phyloP scores from a whole-genome alignment of 352 stramenopile genomes.

The Globisporangium acanthophoron region DNA sequence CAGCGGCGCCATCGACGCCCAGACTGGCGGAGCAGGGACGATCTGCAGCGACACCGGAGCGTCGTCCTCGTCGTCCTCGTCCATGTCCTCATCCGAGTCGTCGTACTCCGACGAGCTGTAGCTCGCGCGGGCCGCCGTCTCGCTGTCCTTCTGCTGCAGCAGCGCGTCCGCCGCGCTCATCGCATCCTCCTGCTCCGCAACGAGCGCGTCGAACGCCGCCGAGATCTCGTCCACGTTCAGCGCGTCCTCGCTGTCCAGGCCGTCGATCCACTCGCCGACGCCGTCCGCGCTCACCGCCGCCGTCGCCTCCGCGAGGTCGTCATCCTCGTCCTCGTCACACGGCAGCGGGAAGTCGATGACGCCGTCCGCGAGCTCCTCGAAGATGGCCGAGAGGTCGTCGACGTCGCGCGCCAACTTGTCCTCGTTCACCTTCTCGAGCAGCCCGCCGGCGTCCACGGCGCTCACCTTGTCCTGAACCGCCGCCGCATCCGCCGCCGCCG shows the following conservation, averaged over 20 bases:
- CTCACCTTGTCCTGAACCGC: constrained; percentile 26
- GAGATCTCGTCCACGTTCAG: constrained; percentile 74
- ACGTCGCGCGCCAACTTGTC: constrained; percentile 71
- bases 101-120: constrained; percentile 24
- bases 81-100: constrained; percentile 21
- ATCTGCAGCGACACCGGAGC: constrained; percentile 25
- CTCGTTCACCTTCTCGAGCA: constrained; percentile 68
- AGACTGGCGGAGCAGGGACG: constrained; percentile 46
- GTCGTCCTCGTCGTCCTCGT: constrained; percentile 16
- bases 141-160: constrained; percentile 21
- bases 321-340: constrained; percentile 39
- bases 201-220: constrained; percentile 54
- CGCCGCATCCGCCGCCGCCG: not conserved
- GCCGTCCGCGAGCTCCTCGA: constrained; percentile 62
- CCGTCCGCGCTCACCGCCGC: not conserved
- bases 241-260: constrained; percentile 57
- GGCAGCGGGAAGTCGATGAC: constrained; percentile 53
- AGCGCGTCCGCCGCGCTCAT: constrained; percentile 18
- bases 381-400: constrained; percentile 69
- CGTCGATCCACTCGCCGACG: constrained; percentile 51
- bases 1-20: constrained; percentile 47
- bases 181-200: constrained; percentile 34
- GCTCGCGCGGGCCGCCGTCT: constrained; percentile 38
- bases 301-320: not conserved
- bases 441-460: constrained; percentile 14